Conservation (phyloP, 1,284 basidiomycete genomes). For the Apiotrichum mycotoxinovorans region DNA sequence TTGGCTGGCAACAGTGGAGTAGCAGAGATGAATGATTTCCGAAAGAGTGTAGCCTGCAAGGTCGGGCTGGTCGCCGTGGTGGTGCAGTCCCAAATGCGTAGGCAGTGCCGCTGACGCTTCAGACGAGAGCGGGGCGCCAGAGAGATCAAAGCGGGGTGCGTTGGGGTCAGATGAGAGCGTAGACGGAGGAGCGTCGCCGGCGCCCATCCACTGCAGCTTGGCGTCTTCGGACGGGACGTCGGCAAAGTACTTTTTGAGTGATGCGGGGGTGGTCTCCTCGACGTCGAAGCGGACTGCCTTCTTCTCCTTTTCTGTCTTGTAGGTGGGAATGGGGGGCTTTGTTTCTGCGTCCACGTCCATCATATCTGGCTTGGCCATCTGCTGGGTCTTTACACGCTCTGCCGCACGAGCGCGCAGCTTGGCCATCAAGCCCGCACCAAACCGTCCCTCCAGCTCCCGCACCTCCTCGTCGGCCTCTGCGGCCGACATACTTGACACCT, state of each 20-base stretch:
- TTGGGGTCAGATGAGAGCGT: conserved; percentile 14
- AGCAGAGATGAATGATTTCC: conserved; percentile 75
- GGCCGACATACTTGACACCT: conserved; percentile 59
- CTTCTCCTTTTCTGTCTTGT: background rate
- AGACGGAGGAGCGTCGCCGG: conserved; percentile 51
- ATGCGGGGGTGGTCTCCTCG: conserved; percentile 63
- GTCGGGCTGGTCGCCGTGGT: conserved; percentile 70
- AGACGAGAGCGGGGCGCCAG: conserved; percentile 62
- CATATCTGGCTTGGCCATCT: background rate
- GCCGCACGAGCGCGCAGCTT: conserved; percentile 58
- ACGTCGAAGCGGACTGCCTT: conserved; percentile 26
- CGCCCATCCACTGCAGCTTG: conserved; percentile 67
- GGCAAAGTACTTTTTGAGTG: conserved; percentile 85
- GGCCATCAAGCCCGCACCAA: conserved; percentile 63
- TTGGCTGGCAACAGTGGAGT: conserved; percentile 80
- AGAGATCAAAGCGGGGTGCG: conserved; percentile 63
- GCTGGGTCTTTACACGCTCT: conserved; percentile 13
- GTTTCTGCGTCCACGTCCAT: background rate
- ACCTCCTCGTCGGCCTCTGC: conserved; percentile 60
- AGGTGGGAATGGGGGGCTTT: background rate
- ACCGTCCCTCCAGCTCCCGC: conserved; percentile 62
- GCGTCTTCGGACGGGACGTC: conserved; percentile 57
- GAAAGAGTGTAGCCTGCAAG: conserved; percentile 84
- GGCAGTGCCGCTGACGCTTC: conserved; percentile 55
- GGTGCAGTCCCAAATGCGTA: conserved; percentile 81